A percentile compares a stretch with the other conserved stretches of the same genome.
These are phyloP conservation scores for Nakaseomyces kungkrabaensis DNA, from an alignment of 1,139 yeast species.

Conservation along the genomic window DNA sequence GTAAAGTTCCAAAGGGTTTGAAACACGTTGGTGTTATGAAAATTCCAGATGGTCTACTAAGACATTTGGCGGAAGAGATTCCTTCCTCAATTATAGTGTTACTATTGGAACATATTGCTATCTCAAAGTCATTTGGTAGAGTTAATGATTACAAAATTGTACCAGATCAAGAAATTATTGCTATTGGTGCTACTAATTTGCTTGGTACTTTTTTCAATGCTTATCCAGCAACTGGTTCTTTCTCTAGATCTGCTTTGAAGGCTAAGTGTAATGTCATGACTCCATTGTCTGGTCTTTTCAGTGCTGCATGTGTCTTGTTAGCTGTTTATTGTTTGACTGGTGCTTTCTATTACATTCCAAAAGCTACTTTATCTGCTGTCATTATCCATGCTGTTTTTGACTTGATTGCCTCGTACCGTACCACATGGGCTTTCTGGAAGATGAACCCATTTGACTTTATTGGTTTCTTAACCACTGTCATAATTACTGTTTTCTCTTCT, in stretches of 20 bases:
- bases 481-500: slow-evolving; percentile 70
- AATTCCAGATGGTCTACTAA: slow-evolving; percentile 52
- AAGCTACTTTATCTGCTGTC: slow-evolving; percentile 76
- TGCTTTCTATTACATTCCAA: slow-evolving; percentile 83
- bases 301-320: slow-evolving; percentile 79
- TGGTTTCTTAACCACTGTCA: slow-evolving; percentile 66
- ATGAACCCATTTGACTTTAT: slow-evolving; percentile 68
- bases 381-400: slow-evolving; percentile 95
- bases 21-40: slow-evolving; percentile 64
- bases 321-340: slow-evolving; percentile 77
- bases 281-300: slow-evolving; percentile 84
- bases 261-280: slow-evolving; percentile 94
- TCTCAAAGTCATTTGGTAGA: slow-evolving; percentile 88
- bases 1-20: slow-evolving; percentile 75
- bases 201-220: slow-evolving; percentile 89
- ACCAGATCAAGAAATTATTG: slow-evolving; percentile 90
- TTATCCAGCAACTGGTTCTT: slow-evolving; percentile 94
- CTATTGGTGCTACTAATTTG: slow-evolving; percentile 86
- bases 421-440: slow-evolving; percentile 67
- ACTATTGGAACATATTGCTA: slow-evolving; percentile 85
- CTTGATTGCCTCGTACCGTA: slow-evolving; percentile 62
- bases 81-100: slow-evolving; percentile 80
- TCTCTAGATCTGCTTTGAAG: slow-evolving; percentile 87
- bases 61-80: slow-evolving; percentile 59
- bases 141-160: slow-evolving; percentile 81